Base-by-base conservation (phyloP, 768 basidiomycete species). In the Macrolepiota dolichaula region DNA sequence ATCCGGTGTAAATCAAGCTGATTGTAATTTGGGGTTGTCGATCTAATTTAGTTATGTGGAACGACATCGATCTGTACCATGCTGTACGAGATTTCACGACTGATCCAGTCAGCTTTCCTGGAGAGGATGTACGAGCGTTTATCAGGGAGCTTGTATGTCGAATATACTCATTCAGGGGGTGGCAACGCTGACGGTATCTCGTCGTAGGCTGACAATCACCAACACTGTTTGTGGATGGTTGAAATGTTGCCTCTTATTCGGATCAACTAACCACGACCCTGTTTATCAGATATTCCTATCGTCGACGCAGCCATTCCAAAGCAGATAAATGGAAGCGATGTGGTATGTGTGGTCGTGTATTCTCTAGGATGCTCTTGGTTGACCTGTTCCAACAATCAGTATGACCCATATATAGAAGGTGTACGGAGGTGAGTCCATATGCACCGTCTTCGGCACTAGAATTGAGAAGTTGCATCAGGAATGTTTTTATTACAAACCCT, bases 21-120 rank as follows among this genome's bases (percentile, higher is more conserved):
- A 49, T 55, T 24, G 42, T 19, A 60, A 58, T 51, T 59, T 56
- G 55, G 57, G 47, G 40, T 47, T 24, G 27, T 44, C 27, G 40
- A 49, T 56, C 25, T 27, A 51, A 32, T 37, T 50, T 37, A 87
- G 87, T 85, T 47, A 88, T 88, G 80, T 91, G 89, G 89, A 89
- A 87, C 67, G 89, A 90, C 64, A 88, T 91, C 62, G 88, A 91
- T 71, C 63, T 90, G 55, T 90, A 88, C 65, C 84, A 88, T 65
- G 82, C 86, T 27, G 76, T 80, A 37, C 79, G 89, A 15, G 88
- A 88, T 70, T 89, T 89, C 64, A 91, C 89, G 4, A 72, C 80
- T 6, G 88, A 89, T 68, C 87, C 87, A 12, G 79, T 84, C 29
- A 80, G 76, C 47, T 91, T 84, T 76, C 84, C 88, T 4, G 73